phyloP scores from a whole-genome alignment of 2,329 filamentous ascomycete species.

The Dryadomyces quercus-mongolicae region DNA sequence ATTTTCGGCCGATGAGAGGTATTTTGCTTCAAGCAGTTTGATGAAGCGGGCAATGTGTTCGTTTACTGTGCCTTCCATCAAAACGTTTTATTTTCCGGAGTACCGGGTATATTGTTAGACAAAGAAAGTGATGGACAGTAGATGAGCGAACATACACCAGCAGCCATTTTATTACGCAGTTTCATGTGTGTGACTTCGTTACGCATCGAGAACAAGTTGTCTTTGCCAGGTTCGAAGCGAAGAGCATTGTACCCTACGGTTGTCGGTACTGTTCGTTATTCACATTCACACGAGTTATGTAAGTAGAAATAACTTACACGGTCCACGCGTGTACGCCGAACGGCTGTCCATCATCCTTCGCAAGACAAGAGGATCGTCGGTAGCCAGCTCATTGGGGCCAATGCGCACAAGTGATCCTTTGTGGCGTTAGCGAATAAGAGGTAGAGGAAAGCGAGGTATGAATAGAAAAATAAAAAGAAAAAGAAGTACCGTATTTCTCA shows the following conservation, averaged over 20 bases:
- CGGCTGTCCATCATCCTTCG: slow-evolving; percentile 21
- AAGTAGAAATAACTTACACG: slow-evolving; percentile 12
- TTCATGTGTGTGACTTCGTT: slow-evolving; percentile 22
- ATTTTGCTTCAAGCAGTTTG: slow-evolving; percentile 29
- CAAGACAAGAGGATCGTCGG: slow-evolving; percentile 16
- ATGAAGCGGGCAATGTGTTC: slow-evolving; percentile 14
- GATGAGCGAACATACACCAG: slow-evolving; percentile 26
- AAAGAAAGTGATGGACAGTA: not conserved
- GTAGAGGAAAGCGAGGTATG: too few species aligned
- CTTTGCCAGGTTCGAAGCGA: slow-evolving; percentile 22
- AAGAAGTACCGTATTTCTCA: not conserved
- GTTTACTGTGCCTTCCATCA: slow-evolving; percentile 16
- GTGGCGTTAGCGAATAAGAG: not conserved
- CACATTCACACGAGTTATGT: too few species aligned
- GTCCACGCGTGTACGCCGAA: slow-evolving; percentile 24
- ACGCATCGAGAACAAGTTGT: slow-evolving; percentile 23
- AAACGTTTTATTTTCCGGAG: slow-evolving; percentile 17
- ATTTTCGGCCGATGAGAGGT: too few species aligned
- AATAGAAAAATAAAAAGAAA: too few species aligned
- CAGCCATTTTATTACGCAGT: slow-evolving; percentile 30
- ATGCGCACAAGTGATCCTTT: slow-evolving; percentile 16
- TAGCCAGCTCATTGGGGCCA: slow-evolving; percentile 17
- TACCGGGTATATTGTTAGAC: slow-evolving; percentile 12
- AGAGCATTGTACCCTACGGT: slow-evolving; percentile 19
- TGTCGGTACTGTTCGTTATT: too few species aligned